phyloP scores from a whole-genome alignment of 164 flowering plant species.

The Kalanchoe fedtschenkoi region DNA sequence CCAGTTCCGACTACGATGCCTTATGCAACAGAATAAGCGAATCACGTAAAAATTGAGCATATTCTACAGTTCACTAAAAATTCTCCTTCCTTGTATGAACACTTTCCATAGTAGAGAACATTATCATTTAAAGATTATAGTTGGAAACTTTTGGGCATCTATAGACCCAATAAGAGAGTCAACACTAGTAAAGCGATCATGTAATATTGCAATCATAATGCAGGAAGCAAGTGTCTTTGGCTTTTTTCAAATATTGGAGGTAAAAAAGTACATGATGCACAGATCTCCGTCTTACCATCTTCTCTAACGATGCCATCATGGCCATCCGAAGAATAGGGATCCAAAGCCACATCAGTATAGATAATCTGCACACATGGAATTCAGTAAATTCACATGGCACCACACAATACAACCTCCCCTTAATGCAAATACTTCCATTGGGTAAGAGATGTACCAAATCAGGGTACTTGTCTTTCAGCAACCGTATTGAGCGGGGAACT shows the following conservation, averaged over 20 bases:
- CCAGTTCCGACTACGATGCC: too few species aligned
- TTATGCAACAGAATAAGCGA: too few species aligned
- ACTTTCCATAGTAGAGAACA: too few species aligned
- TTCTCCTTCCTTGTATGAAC: too few species aligned
- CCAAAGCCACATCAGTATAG: conserved; percentile 95
- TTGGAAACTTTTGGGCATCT: too few species aligned
- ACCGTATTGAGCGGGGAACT: conserved; percentile 70
- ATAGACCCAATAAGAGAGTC: neutral
- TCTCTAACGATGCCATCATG: conserved; percentile 98
- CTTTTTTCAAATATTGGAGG: neutral
- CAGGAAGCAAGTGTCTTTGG: neutral
- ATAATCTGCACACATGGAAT: conserved; percentile 45
- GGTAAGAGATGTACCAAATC: conserved; percentile 47
- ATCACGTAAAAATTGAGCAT: too few species aligned
- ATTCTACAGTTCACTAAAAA: too few species aligned
- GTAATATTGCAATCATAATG: neutral
- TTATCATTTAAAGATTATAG: too few species aligned
- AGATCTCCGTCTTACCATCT: conserved; percentile 59
- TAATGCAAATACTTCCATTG: neutral
- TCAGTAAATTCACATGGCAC: neutral
- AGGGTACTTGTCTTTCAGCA: conserved; percentile 84
- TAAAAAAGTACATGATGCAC: neutral
- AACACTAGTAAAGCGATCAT: neutral
- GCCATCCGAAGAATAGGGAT: conserved; percentile 92
- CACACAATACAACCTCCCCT: neutral